These are phyloP conservation scores for Colletotrichum ledebouriae DNA, from an alignment of 2,329 filamentous ascomycete species.

Conservation along the genomic window DNA sequence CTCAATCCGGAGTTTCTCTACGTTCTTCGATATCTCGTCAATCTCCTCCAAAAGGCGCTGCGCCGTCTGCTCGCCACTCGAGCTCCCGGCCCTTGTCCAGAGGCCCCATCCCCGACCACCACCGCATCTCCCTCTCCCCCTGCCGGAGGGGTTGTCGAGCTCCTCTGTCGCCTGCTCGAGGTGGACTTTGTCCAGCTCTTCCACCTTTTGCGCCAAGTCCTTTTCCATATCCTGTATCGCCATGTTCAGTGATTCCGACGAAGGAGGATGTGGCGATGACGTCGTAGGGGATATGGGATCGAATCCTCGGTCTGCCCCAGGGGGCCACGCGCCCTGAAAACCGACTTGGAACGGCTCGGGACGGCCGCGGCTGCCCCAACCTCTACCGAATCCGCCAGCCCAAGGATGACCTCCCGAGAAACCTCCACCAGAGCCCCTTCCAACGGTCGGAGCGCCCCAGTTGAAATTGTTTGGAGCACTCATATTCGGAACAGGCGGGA, in stretches of 20 bases:
- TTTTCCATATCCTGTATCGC: constrained; percentile 25
- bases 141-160: constrained; percentile 29
- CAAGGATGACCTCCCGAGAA: constrained; percentile 12
- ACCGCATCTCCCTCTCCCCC: constrained; percentile 28
- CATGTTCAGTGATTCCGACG: constrained; percentile 32
- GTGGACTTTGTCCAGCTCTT: constrained; percentile 38
- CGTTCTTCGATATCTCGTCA: constrained; percentile 53
- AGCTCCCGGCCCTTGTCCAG: not conserved
- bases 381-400: constrained; percentile 28
- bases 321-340: constrained; percentile 26
- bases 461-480: constrained; percentile 4
- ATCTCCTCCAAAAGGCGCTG: constrained; percentile 53
- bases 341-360: constrained; percentile 5
- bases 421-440: constrained; percentile 1
- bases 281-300: constrained; percentile 4
- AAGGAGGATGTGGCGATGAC: not conserved
- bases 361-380: constrained; percentile 15
- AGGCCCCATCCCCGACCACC: not conserved
- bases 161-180: constrained; percentile 12
- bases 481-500: constrained; percentile 15
- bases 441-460: constrained; percentile 13
- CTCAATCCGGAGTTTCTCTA: constrained; percentile 57
- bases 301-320: not conserved
- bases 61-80: constrained; percentile 30
- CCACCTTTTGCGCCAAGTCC: constrained; percentile 30